phyloP scores from a whole-genome alignment of 805 yeast species.

The Scheffersomyces lignosus region DNA sequence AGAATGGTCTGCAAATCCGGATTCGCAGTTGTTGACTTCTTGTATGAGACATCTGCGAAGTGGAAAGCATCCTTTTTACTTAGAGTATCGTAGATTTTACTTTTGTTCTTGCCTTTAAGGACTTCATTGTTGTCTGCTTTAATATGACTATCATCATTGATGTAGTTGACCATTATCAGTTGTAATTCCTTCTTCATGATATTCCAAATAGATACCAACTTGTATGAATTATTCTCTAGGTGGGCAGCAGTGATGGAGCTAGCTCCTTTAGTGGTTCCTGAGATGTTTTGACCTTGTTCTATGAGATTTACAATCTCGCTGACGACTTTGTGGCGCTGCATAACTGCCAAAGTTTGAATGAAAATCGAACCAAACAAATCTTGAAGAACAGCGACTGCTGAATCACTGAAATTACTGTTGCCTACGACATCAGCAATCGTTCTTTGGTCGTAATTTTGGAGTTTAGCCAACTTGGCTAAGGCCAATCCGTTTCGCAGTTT shows the following conservation, averaged over 20 bases:
- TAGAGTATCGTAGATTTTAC: conserved; percentile 22
- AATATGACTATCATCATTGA: conserved; percentile 19
- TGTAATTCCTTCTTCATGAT: conserved; percentile 32
- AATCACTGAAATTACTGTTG: conserved; percentile 42
- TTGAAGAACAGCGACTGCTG: conserved; percentile 55
- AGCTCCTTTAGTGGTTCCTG: conserved; percentile 4
- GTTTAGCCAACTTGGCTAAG: conserved; percentile 27
- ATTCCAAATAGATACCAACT: conserved; percentile 30
- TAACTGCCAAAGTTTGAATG: conserved; percentile 56
- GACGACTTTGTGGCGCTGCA: conserved; percentile 71
- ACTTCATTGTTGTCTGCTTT: conserved; percentile 3
- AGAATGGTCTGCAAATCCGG: conserved; percentile 37
- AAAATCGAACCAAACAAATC: conserved; percentile 75
- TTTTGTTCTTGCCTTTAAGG: conserved; percentile 7
- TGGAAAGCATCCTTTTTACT: conserved; percentile 26
- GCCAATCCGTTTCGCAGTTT: conserved; percentile 51
- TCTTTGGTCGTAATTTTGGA: conserved; percentile 28
- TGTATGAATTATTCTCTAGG: conserved; percentile 5
- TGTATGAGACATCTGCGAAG: conserved; percentile 30
- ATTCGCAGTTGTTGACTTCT: conserved; percentile 22
- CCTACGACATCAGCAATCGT: conserved; percentile 21
- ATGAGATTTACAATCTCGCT: conserved; percentile 50
- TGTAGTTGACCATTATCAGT: conserved; percentile 32
- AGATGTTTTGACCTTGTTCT: conserved; percentile 19
- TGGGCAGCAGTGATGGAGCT: background rate